These are phyloP conservation scores for Tolypocladium tropicale DNA, from an alignment of 2,329 filamentous ascomycete genomes.

Conservation along the genomic window DNA sequence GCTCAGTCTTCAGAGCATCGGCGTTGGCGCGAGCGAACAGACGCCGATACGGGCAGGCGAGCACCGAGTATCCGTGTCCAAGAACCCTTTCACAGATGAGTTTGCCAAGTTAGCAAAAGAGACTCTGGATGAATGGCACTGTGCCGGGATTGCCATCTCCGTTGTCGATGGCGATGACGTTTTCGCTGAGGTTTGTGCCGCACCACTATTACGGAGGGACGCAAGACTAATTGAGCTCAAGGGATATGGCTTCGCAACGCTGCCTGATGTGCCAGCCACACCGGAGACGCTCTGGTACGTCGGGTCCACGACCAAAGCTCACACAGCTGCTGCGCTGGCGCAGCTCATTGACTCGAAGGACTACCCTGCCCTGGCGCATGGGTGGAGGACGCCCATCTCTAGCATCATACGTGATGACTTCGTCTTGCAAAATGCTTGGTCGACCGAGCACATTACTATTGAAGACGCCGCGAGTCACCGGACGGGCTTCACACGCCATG, in stretches of 20 bases:
- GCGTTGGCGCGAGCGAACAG: not conserved
- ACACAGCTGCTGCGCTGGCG: slow-evolving; percentile 38
- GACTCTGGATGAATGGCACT: slow-evolving; percentile 14
- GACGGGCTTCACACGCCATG: slow-evolving; percentile 30
- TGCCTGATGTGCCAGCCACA: slow-evolving; percentile 28
- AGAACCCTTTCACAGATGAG: slow-evolving; percentile 7
- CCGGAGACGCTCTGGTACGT: slow-evolving; percentile 42
- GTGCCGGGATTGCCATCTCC: slow-evolving; percentile 16
- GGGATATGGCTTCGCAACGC: slow-evolving; percentile 19
- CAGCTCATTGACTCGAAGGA: slow-evolving; percentile 36
- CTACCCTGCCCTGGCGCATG: slow-evolving; percentile 15
- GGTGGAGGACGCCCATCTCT: slow-evolving; percentile 37
- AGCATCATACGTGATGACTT: slow-evolving; percentile 14
- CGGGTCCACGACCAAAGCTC: slow-evolving; percentile 47
- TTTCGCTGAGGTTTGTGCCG: slow-evolving; percentile 11
- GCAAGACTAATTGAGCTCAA: slow-evolving; percentile 1
- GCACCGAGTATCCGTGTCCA: not conserved
- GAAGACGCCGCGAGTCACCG: not conserved
- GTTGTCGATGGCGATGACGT: slow-evolving; percentile 15
- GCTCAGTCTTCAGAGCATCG: not conserved
- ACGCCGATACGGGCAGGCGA: not conserved
- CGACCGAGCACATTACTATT: slow-evolving; percentile 31
- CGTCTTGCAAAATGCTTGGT: not conserved
- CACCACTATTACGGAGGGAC: not conserved
- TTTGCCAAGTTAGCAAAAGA: slow-evolving; percentile 7